Evolutionary conservation across 2,329 filamentous ascomycete genomes (phyloP), one percentile per base, ranked within the genome.

Genomic region (Diplodia seriata): DNA sequence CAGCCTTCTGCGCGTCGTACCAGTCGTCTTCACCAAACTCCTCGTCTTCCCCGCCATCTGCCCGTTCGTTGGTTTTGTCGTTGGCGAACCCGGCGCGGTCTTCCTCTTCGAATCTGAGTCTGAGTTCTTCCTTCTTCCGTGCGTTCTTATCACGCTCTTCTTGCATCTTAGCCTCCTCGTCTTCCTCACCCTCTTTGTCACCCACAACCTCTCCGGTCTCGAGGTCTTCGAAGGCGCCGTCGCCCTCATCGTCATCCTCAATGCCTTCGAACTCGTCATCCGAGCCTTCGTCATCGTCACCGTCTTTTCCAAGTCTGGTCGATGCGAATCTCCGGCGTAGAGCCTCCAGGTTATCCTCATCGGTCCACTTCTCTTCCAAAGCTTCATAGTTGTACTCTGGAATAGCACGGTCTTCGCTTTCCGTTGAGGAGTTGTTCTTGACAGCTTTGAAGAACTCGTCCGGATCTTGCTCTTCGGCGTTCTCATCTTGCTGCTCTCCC

Each of bases 21-120:
- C 96, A 99, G 67, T 99, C 92, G 76, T 99, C 95, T 79, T 99
- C 95, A 64, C 94, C 95, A 74, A 97, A 98, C 75, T 96, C 91
- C 68, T 88, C 83, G 65, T 94, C 88, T 6, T 88, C 84, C 3
- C 85, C 85, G 36, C 87, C 88, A 71, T 93, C 91, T 70, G 87
- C 85, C 43, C 90, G 86, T 12, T 91, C 91, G 62, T 90, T 88
- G 33, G 91, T 89, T 76, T 96, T 96, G 79, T 95, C 93, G 75
- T 96, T 96, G 74, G 91, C 89, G 77, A 97, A 94, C 0, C 95
- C 95, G 76, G 99, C 95, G n/a, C 92, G 87, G 76, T 99, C 95
- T 83, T 99, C 95, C 79, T 98, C 94, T 76, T 99, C 95, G 76
- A 99, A 99, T 1, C 96, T 89, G 64, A 96, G 84, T 77, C 93